Evolutionary conservation across 805 yeast species (phyloP), one percentile per base, ranked within the genome.

Genomic region (Cyberlindnera americana): DNA sequence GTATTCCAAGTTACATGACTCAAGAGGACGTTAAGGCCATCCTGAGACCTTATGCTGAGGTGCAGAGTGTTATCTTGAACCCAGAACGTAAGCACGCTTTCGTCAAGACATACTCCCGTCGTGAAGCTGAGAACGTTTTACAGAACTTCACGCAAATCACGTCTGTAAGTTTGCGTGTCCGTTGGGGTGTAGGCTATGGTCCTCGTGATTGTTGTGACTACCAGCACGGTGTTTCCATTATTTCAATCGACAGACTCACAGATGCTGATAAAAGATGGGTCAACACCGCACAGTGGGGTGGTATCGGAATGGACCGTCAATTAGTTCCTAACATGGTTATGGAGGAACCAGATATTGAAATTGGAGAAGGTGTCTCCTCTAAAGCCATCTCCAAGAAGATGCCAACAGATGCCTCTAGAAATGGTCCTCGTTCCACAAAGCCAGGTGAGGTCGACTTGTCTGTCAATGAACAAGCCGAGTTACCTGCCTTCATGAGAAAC

Each of bases 101-200:
- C 57, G 95, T 91, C 33, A 93, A 93, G 65, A 95, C 90, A 19
- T 88, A 84, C 60, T 86, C 95, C 17, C 77, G 99, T 64, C 73
- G 71, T 26, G 98, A 91, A 62, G 99, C 99, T 22, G 96, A 86
- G 60, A 76, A 71, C 45, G 89, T 89, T 12, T 73, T 88, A 42
- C 70, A 75, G 29, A 75, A 79, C 29, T 88, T 90, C 66, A 78
- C 78, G 56, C 78, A 81, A 50, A 81, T 80, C 46, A 75, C 9
- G 65, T 58, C 67, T 18, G 46, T 41, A 9, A 77, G 50, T 25
- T 69, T 93, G 51, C 77, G 98, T 64, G 86, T 95, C 5, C 76
- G 96, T 59, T 93, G 99, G 99, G 99, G 98, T 50, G 98, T 93
- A 47, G 99, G 99, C 1, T 93, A 85, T 57, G 99, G 99, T 5